These are phyloP conservation scores for Backusella sp. DNA, from an alignment of 192 early-diverging fungal genomes.

Conservation along the genomic window DNA sequence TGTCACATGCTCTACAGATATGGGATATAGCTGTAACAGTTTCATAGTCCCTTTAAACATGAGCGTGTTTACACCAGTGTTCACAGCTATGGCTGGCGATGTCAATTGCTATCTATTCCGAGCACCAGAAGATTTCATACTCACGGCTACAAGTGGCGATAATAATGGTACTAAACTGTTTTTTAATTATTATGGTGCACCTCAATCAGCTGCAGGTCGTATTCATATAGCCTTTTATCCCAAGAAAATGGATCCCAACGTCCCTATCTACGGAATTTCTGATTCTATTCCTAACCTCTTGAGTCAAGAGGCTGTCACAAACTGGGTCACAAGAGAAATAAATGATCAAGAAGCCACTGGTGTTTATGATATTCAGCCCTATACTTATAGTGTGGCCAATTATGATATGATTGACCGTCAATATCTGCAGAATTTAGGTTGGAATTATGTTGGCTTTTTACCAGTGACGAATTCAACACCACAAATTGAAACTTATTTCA, in stretches of 20 bases:
- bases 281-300: not conserved
- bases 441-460: constrained; percentile 35
- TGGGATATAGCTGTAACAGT: constrained; percentile 17
- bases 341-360: constrained; percentile 14
- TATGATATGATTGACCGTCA: constrained; percentile 26
- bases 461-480: constrained; percentile 26
- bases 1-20: constrained; percentile 21
- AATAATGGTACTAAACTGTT: constrained; percentile 23
- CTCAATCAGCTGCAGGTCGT: constrained; percentile 1
- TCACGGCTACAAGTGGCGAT: constrained; percentile 16
- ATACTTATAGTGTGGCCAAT: constrained; percentile 12
- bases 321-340: constrained; percentile 20
- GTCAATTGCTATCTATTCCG: constrained; percentile 26
- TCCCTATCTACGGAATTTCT: constrained; percentile 13
- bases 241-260: constrained; percentile 30
- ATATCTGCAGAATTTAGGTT: constrained; percentile 22
- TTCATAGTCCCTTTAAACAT: constrained; percentile 20
- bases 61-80: constrained; percentile 16
- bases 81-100: constrained; percentile 15
- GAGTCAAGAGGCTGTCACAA: not conserved
- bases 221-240: constrained; percentile 26
- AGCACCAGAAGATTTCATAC: constrained; percentile 11
- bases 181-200: constrained; percentile 22
- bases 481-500: constrained; percentile 21
- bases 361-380: constrained; percentile 22